Conservation (phyloP, 108 stramenopile species). For the Epipyxis sp. region DNA sequence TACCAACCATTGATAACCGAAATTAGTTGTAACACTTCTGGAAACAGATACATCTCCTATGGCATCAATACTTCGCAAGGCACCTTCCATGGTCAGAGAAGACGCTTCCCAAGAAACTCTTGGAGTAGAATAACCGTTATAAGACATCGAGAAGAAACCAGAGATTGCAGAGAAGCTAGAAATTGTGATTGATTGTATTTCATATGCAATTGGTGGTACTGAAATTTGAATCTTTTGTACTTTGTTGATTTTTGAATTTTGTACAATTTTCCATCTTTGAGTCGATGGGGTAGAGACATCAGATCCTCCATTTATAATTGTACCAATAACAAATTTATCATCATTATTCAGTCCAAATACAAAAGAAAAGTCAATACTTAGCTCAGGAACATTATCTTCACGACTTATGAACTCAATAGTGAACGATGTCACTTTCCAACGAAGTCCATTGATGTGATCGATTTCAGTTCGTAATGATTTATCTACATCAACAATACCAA, state of each 20-base stretch:
- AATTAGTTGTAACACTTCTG: conserved; percentile 21
- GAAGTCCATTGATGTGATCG: background rate
- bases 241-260: background rate
- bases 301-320: background rate
- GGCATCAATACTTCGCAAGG: background rate
- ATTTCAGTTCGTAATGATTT: background rate
- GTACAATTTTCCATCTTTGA: conserved; percentile 13
- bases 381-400: conserved; percentile 22
- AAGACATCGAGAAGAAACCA: conserved; percentile 16
- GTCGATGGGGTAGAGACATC: background rate
- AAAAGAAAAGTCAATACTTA: background rate
- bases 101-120: background rate
- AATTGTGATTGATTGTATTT: background rate
- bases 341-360: background rate
- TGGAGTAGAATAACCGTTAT: background rate
- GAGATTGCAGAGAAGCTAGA: background rate
- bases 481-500: background rate
- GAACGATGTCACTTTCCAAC: background rate
- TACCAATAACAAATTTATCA: background rate
- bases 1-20: conserved; percentile 10
- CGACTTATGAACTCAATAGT: background rate
- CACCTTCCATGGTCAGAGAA: conserved; percentile 3
- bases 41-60: conserved; percentile 22
- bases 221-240: background rate
- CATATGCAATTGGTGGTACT: background rate